Evolutionary conservation across 192 early-diverging fungal genomes (phyloP), one percentile per base, ranked within the genome.

Genomic region (Coemansia sp.): DNA sequence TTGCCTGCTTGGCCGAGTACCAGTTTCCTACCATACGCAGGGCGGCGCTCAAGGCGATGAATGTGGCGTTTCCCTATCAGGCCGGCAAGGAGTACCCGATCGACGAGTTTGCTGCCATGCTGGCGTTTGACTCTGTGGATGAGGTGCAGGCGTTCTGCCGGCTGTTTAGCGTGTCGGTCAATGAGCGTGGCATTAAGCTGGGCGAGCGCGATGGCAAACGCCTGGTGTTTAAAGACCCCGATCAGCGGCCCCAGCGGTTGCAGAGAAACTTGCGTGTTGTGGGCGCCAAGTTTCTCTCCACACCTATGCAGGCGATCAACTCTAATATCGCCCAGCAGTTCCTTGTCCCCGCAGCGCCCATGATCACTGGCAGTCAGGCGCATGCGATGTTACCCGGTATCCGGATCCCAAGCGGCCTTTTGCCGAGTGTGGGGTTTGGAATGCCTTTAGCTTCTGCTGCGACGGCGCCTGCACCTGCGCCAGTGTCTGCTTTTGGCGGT

Each of bases 1-100:
- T 94, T 68, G 92, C 90, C 0, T 95, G 93, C 50, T 67, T 94
- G 23, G 62, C 91, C 42, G 90, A 97, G 70, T 70, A 85, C 33
- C 86, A 90, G 35, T 94, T 97, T 70, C 74, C 76, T 0, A 81
- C 83, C 38, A 85, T 97, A 26, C 89, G 95, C 28, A 83, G 87
- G 35, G 86, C 86, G 6, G 93, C 88, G 9, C 72, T 93, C 9
- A 84, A 86, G 67, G 87, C 90, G 1, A 88, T 95, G 87, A 87
- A 90, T 70, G 76, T 82, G 26, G 81, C 86, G 1, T 88, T 89
- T 51, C 76, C 84, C 0, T 70, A 81, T 36, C 76, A 83, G 48
- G 43, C 58, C 14, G 76, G 74, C 55, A 81, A 67, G 31, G 69
- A 76, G 56, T 86, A 83, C 28, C 83, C 83, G 6, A 24, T 81